Evolutionary conservation across 2,329 filamentous ascomycete genomes (phyloP), one percentile per base, ranked within the genome.

Genomic region (Westerdykella ornata): DNA sequence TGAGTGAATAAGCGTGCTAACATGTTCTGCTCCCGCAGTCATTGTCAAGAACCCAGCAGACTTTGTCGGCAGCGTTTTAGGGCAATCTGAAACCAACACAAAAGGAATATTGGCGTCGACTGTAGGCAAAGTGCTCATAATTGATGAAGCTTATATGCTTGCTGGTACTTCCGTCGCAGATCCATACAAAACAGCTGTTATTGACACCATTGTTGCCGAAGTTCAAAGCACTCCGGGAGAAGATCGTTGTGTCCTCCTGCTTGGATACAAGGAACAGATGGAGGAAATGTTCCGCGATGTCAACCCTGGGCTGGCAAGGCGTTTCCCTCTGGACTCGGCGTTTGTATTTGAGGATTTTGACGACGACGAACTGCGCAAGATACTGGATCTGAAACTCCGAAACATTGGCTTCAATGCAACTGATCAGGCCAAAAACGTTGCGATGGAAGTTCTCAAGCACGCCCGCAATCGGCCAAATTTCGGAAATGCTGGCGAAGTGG

Each of bases 141-240:
- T 90, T 2, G 85, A 90, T 46, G 85, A 92, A 56, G 85, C 85
- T 0, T 89, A 90, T 48, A 78, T 80, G 26, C 69, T 90, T 0
- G 76, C 72, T 1, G 60, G 56, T 0, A 54, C 59, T 1, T 38
- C 39, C 0, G 47, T 68, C 12, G 57, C 65, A 1, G 74, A 80
- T 48, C 44, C 48, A 0, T 88, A 66, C 65, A 82, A 78, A 56
- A 74, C 70, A 0, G 81, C 78, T 0, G 81, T 86, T 1, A 72
- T 88, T 3, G 84, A 88, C 50, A 87, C 82, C 0, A 80, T 88
- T 11, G 84, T 88, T 0, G 80, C 82, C 0, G 80, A 86, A 49
- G 76, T 88, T 0, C 84, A 88, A 44, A 82, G 76, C 46, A 74
- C 74, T 0, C 77, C 81, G 0, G 81, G 82, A 0, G 83, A 88